Percentiles rank a stretch among this genome's conserved stretches.
These are phyloP conservation scores for Sporormia fimetaria DNA, from an alignment of 495 filamentous ascomycete species.

Conservation along the genomic window DNA sequence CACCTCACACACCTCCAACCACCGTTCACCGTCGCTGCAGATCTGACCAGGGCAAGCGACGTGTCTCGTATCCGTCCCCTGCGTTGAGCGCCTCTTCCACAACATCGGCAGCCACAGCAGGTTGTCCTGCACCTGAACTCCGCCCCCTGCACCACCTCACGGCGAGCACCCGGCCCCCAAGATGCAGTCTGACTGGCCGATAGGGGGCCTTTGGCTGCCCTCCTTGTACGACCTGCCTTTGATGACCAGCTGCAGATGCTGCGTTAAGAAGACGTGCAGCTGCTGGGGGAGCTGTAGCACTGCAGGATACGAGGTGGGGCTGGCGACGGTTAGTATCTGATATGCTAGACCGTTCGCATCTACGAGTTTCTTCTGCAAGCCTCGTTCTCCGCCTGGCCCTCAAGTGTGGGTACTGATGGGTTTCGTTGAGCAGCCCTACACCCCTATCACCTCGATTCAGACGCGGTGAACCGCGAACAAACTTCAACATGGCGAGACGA, in stretches of 20 bases:
- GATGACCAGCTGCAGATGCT: conserved; percentile 7
- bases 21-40: conserved; percentile 6
- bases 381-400: conserved; percentile 7
- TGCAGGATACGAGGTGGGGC: conserved; percentile 15
- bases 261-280: conserved; percentile 7
- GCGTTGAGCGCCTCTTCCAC: conserved; percentile 5
- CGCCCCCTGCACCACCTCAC: not conserved
- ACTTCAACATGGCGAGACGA: conserved; percentile 14
- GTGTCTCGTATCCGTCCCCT: conserved; percentile 22
- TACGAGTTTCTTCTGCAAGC: conserved; percentile 4
- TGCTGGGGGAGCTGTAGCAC: conserved; percentile 3
- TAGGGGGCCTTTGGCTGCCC: not conserved
- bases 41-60: conserved; percentile 9
- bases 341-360: conserved; percentile 15
- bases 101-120: conserved; percentile 5
- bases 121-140: not conserved
- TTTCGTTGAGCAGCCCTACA: not conserved
- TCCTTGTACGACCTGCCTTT: conserved; percentile 10
- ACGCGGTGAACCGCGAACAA: not conserved
- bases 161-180: too few species aligned
- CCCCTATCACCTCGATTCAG: not conserved
- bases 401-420: not conserved
- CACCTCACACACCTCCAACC: conserved; percentile 2
- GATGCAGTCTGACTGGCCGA: conserved; percentile 15
- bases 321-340: conserved; percentile 4